Evolutionary conservation across 176 grass and related monocot species (phyloP), one percentile per base, ranked within the genome.

Genomic region (Rhynchospora pubera): DNA sequence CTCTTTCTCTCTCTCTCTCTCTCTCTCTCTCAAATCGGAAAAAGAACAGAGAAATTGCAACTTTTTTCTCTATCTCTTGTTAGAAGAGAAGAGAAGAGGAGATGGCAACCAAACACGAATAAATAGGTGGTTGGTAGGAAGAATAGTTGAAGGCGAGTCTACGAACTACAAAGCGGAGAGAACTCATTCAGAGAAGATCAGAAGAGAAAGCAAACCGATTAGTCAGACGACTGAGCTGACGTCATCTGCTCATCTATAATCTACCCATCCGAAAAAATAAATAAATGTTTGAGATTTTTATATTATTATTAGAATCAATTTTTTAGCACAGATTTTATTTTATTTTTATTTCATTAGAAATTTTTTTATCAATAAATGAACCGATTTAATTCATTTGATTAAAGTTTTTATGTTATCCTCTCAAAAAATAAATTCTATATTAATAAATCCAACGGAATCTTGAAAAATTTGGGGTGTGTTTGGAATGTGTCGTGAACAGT

Each of bases 11-110:
- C n/a, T n/a, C n/a, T n/a, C n/a, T 70, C 9, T 43, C 58, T 87
- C 44, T 85, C 7, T 85, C 7, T 86, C 15, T 39, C 65, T 57
- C 84, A 19, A 53, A 24, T 84, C 64, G 22, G 46, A 77, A 77
- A 76, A 55, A 39, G 4, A 39, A 39, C 34, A 39, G 3, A 9
- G 18, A 8, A 45, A 45, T 10, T 46, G 18, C 67, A 18, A 71
- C 23, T 1, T 16, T n/a, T 71, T 9, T 71, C 32, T 71, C 32
- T 71, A 18, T 71, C 42, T 75, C 11, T 9, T 23, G 44, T 5
- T 3, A 2, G 53, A 39, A 44, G 7, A 19, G 26, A 3, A 79
- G 14, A 57, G 5, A 3, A 39, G 12, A 23, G 32, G 5, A 13
- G 30, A 79, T 30, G n/a, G 47, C 6, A 57, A 24, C 22, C 9